Evolutionary conservation across 495 filamentous ascomycete genomes (phyloP).

Genomic region (Physcia stellaris): DNA sequence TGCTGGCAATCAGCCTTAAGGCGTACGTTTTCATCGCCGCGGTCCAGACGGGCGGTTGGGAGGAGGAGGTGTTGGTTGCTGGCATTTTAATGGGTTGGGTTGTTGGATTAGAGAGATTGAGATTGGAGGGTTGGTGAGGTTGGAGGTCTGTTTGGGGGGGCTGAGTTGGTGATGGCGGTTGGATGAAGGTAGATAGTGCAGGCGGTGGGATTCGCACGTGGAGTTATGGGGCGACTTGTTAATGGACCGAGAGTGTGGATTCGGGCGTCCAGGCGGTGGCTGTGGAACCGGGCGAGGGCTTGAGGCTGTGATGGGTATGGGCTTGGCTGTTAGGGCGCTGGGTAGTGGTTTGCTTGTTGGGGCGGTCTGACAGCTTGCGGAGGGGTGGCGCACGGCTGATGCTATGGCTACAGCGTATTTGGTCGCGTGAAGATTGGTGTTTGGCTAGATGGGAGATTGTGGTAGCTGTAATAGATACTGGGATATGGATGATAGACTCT

Average conservation of each 20-base stretch:
- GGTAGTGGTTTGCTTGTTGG: neutral
- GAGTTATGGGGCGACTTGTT: no score
- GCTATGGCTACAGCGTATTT: no score
- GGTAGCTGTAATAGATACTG: no score
- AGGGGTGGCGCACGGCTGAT: neutral
- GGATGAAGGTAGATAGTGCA: no score
- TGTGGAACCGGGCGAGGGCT: no score
- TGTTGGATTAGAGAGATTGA: neutral
- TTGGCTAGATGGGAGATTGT: neutral
- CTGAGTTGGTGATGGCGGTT: neutral
- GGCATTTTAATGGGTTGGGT: neutral
- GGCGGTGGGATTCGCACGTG: no score
- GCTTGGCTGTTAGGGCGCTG: no score
- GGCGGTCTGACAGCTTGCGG: neutral
- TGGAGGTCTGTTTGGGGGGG: neutral
- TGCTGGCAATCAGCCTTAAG: neutral
- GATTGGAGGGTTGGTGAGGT: neutral
- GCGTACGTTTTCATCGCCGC: conserved; percentile 7
- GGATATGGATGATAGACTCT: no score
- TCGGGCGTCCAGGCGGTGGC: no score
- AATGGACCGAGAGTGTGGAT: no score
- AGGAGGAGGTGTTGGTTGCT: neutral
- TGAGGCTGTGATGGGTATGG: no score
- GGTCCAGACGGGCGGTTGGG: conserved; percentile 9
- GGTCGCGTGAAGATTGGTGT: no score